These are phyloP conservation scores for Calocera cornea DNA, from an alignment of 768 basidiomycete genomes.

Conservation along the genomic window DNA sequence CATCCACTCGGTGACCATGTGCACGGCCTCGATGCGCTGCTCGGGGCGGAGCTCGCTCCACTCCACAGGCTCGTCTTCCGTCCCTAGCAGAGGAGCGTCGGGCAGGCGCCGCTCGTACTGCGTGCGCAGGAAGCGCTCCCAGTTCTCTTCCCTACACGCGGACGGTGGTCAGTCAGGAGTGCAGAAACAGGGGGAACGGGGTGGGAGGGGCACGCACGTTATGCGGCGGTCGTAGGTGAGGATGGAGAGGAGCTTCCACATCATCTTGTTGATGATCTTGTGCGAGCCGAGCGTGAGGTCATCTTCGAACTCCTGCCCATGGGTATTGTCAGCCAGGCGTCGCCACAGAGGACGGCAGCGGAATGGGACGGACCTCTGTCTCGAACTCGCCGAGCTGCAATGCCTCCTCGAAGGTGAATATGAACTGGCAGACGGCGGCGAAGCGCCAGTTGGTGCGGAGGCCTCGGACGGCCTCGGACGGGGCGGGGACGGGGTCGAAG, in stretches of 20 bases:
- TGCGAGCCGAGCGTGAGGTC: slow-evolving; percentile 49
- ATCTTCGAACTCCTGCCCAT: slow-evolving; percentile 55
- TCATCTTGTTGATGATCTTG: slow-evolving; percentile 25
- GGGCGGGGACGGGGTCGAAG: slow-evolving; percentile 5
- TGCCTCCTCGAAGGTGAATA: slow-evolving; percentile 65
- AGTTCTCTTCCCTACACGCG: slow-evolving; percentile 46
- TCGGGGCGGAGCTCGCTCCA: slow-evolving; percentile 63
- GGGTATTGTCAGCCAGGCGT: not conserved
- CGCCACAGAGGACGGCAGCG: not conserved
- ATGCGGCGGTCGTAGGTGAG: slow-evolving; percentile 73
- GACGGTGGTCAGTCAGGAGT: slow-evolving; percentile 6
- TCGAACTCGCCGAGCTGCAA: slow-evolving; percentile 60
- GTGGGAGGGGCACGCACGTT: slow-evolving; percentile 35
- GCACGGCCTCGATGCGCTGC: slow-evolving; percentile 58
- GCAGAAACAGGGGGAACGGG: slow-evolving; percentile 11
- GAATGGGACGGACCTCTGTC: slow-evolving; percentile 21
- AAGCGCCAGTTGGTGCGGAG: slow-evolving; percentile 82
- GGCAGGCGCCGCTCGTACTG: slow-evolving; percentile 67
- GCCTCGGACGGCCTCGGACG: slow-evolving; percentile 20
- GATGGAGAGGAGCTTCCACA: slow-evolving; percentile 57
- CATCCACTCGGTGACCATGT: slow-evolving; percentile 71
- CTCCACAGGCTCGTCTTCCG: slow-evolving; percentile 38
- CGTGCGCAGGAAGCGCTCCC: slow-evolving; percentile 63
- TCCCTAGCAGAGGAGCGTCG: slow-evolving; percentile 55
- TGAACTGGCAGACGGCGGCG: slow-evolving; percentile 85